These are phyloP conservation scores for Suillus fuscotomentosus DNA, from an alignment of 768 basidiomycete genomes.

Conservation along the genomic window DNA sequence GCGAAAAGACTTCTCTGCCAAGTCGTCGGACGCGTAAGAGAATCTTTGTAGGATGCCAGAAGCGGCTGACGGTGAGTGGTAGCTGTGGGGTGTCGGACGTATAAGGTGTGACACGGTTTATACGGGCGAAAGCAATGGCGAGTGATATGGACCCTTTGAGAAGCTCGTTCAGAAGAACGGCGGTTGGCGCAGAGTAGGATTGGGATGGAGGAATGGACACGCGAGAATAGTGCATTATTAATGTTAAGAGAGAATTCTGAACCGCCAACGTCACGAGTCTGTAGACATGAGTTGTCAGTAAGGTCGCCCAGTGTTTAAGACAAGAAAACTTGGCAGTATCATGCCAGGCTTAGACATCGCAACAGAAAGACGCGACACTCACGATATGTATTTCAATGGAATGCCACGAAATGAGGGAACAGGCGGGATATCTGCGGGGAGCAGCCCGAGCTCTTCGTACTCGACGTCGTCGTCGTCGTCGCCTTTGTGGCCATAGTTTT, in stretches of 20 bases:
- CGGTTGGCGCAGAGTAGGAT: slow-evolving; percentile 89
- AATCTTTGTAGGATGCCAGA: slow-evolving; percentile 35
- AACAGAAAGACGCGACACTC: slow-evolving; percentile 29
- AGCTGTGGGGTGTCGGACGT: slow-evolving; percentile 29
- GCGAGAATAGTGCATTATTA: slow-evolving; percentile 97
- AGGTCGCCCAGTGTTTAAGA: neutral
- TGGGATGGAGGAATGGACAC: slow-evolving; percentile 72
- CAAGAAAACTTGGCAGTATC: neutral
- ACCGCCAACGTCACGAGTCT: slow-evolving; percentile 84
- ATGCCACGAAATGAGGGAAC: slow-evolving; percentile 64
- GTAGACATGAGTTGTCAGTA: slow-evolving; percentile 7
- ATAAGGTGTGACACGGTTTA: slow-evolving; percentile 36
- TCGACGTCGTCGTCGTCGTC: slow-evolving; percentile 38
- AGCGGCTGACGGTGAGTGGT: slow-evolving; percentile 30
- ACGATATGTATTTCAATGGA: slow-evolving; percentile 82
- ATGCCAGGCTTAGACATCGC: neutral
- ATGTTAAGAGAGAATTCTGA: slow-evolving; percentile 87
- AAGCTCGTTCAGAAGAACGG: slow-evolving; percentile 92
- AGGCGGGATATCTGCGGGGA: slow-evolving; percentile 29
- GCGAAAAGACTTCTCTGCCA: slow-evolving; percentile 72
- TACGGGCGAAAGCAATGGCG: slow-evolving; percentile 72
- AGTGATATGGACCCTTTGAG: slow-evolving; percentile 90
- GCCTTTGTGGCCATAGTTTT: slow-evolving; percentile 28
- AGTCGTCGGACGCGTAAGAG: slow-evolving; percentile 54
- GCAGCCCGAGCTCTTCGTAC: slow-evolving; percentile 44